Conservation (phyloP, 768 basidiomycete genomes). For the Macrolepiota dolichaula region DNA sequence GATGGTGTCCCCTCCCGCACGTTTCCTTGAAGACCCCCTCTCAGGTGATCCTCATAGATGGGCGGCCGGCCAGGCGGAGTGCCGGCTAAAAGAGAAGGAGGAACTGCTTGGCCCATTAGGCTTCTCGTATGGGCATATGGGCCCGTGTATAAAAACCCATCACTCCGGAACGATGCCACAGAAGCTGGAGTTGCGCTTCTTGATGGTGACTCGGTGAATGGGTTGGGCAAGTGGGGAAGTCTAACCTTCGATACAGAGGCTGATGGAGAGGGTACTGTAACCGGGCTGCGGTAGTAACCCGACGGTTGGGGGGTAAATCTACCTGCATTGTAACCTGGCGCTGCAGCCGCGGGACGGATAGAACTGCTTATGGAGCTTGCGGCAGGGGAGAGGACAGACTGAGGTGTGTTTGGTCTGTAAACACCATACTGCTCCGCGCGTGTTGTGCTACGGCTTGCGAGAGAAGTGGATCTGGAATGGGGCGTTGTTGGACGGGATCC, state of each 20-base stretch:
- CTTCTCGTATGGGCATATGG: not conserved
- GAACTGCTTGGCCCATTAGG: not conserved
- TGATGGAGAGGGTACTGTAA: not conserved
- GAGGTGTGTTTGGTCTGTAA: constrained; percentile 13
- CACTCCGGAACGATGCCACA: constrained; percentile 16
- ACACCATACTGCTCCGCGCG: not conserved
- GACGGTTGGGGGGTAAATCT: not conserved
- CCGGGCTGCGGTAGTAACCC: not conserved
- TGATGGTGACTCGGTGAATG: constrained; percentile 17
- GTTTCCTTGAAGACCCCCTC: not conserved
- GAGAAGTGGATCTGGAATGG: constrained; percentile 1
- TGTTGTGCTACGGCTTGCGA: constrained; percentile 2
- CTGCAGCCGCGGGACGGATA: not conserved
- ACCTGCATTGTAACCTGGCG: not conserved
- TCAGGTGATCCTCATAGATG: not conserved
- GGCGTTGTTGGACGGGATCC: not conserved
- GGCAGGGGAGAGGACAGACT: constrained; percentile 9
- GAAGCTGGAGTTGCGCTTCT: constrained; percentile 17
- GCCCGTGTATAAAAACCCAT: not conserved
- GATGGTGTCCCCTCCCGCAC: not conserved
- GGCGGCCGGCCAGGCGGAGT: not conserved
- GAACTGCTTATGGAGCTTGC: constrained; percentile 9
- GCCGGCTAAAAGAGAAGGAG: not conserved
- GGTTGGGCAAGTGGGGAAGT: constrained; percentile 12
- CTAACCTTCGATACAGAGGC: not conserved